Evolutionary conservation across 1,284 basidiomycete genomes (phyloP), one percentile per base, ranked within the genome.

Genomic region (Chalciporus piperatoides): DNA sequence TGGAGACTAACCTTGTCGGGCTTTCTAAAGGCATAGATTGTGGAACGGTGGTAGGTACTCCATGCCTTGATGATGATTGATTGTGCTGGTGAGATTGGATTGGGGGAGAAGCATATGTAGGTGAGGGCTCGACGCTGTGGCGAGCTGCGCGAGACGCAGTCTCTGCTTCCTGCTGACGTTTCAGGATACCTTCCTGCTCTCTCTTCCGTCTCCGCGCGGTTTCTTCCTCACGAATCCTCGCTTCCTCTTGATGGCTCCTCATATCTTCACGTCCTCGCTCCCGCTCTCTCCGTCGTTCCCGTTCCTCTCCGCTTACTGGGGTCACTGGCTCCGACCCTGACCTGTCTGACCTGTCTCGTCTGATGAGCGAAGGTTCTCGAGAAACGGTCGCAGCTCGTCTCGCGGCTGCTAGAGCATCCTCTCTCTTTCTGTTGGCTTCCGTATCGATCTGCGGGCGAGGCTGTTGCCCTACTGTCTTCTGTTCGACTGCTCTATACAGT

Each of bases 181-280:
- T 72, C n/a, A 69, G 17, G 44, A 79, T 78, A 1, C 72, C 75
- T 5, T 75, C 75, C 36, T 75, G 72, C 52, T 79, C 77, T 46
- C 67, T 64, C 37, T 59, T 58, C 33, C 70, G 62, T 53, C 68
- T 64, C 37, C 68, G 52, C 28, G 24, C 46, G 0, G n/a, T 12
- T 1, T 64, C 68, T 30, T 71, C 64, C 30, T 70, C 71, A n/a
- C 57, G 58, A 37, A 56, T 54, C 47, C 53, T 63, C 36, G 44
- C 36, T 40, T 62, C 64, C 48, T 63, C 61, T 40, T 64, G 60
- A 14, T 59, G 42, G 44, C 60, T 38, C 27, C 54, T 41, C 11
- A 2, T 5, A 12, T 30, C 28, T 9, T 64, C 61, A 21, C 30
- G 58, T 35, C 57, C 61, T 1, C 48, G 57, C 12, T 56, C 64